Base-by-base conservation (phyloP, 148 eudicot species). In the Rhododendron henanense region DNA sequence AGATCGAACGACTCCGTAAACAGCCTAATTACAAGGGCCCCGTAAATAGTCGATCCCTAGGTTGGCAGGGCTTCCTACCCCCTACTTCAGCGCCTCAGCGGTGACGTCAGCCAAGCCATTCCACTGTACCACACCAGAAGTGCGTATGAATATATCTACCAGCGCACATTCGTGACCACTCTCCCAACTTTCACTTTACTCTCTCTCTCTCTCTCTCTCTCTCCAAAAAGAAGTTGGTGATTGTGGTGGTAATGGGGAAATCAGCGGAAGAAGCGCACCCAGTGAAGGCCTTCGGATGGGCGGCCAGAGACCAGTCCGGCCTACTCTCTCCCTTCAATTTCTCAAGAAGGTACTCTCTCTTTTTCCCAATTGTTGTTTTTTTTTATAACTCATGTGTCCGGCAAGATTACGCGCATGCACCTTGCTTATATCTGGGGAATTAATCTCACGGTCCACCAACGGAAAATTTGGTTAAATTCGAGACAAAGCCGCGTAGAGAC, bases 231-330 rank as follows among this genome's bases (percentile, higher is more conserved):
- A 55, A 16, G 1, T 31, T 71, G 76, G 39, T 55, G 41, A 65
- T 65, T 65, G 73, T 65, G 69, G 13, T 37, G 39, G 84, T 14
- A 35, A 87, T 87, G 87, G 87, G 44, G 81, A 84, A 81, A 79
- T 69, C 89, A 28, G 83, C 87, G 10, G 89, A 87, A 61, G 55
- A 87, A 85, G 71, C 84, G n/a, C 84, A 19, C 31, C 39, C 89
- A 11, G 87, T 87, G 84, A 87, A 85, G 87, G 89, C 89, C 14
- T 84, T 87, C 37, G 89, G 89, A 39, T 87, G 86, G 84, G 89
- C 87, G 28, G 89, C 89, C 47, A 84, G 81, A 81, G 89, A 84
- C 87, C 14, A n/a, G 6, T 87, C 87, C 25, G 89, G 87, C 61
- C 1, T 81, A 18, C 89, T 87, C 71, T 77, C 86, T 53, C 86